Evolutionary conservation across 352 stramenopile genomes (phyloP).

Genomic region (Sclerospora graminicola): DNA sequence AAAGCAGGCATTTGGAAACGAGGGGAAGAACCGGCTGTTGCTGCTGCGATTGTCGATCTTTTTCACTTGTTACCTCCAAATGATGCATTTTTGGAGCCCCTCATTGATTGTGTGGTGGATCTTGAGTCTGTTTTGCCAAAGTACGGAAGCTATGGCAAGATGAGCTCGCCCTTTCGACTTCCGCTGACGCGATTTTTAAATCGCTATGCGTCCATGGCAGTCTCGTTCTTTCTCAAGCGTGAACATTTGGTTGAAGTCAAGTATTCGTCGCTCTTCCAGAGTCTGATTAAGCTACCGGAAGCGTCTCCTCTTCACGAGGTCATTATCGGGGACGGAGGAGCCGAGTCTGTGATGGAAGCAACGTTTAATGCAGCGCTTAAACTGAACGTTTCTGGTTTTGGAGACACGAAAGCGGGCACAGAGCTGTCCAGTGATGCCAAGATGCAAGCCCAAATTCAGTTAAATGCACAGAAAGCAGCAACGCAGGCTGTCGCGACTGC

Average conservation of each 20-base stretch:
- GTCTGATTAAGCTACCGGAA: conserved; percentile 89
- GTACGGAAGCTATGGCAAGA: conserved; percentile 85
- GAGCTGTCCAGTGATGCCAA: conserved; percentile 58
- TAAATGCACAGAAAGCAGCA: conserved; percentile 77
- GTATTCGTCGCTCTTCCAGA: conserved; percentile 91
- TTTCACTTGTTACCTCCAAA: conserved; percentile 94
- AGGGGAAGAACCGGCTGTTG: conserved; percentile 92
- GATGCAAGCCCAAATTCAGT: conserved; percentile 77
- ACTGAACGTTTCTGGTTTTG: conserved; percentile 26
- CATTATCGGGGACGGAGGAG: conserved; percentile 80
- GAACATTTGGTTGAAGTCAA: conserved; percentile 74
- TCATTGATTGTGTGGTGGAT: conserved; percentile 93
- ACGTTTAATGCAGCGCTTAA: conserved; percentile 85
- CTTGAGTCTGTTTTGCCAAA: conserved; percentile 87
- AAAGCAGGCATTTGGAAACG: conserved; percentile 89
- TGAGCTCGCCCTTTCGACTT: conserved; percentile 87
- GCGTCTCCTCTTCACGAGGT: conserved; percentile 80
- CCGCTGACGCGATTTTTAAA: conserved; percentile 92
- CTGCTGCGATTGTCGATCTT: conserved; percentile 92
- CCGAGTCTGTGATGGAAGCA: conserved; percentile 85
- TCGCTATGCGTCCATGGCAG: conserved; percentile 74
- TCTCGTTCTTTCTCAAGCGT: conserved; percentile 85
- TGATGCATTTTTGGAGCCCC: conserved; percentile 90
- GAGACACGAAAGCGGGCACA: conserved; percentile 19
- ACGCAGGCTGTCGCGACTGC: conserved; percentile 67